Evolutionary conservation across 2,329 filamentous ascomycete genomes (phyloP).

Genomic region (Cercospora zeae-maydis): DNA sequence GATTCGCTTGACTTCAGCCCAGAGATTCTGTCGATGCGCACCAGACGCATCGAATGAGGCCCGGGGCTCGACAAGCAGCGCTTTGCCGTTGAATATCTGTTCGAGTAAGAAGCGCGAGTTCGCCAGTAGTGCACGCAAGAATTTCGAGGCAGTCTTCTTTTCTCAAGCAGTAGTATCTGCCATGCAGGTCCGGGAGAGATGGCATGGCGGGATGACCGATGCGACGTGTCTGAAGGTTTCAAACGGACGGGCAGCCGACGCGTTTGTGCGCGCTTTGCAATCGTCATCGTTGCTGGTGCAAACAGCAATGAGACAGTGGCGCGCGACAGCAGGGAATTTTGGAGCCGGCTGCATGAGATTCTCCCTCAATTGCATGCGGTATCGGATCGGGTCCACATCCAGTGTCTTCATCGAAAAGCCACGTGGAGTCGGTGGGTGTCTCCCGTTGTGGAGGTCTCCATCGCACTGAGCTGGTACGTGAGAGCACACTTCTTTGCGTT

Average conservation of each 20-base stretch:
- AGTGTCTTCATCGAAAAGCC: no score
- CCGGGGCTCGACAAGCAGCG: not conserved
- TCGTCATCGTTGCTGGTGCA: not conserved
- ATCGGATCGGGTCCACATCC: no score
- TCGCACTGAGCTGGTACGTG: no score
- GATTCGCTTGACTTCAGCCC: not conserved
- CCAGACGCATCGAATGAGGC: not conserved
- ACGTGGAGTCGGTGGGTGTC: no score
- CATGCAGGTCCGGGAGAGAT: not conserved
- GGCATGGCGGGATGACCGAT: not conserved
- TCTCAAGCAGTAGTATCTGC: not conserved
- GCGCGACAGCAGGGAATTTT: not conserved
- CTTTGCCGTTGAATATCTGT: not conserved
- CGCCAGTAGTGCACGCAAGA: not conserved
- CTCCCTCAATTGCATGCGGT: no score
- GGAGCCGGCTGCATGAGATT: no score
- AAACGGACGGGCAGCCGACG: not conserved
- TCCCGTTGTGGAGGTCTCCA: no score
- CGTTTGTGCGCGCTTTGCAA: not conserved
- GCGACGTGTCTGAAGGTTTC: not conserved
- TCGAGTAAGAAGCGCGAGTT: not conserved
- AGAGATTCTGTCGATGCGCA: not conserved
- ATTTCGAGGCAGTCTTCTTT: not conserved
- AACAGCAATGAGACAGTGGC: not conserved
- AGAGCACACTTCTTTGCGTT: no score